Base-by-base conservation (phyloP, 2,329 filamentous ascomycete genomes). In the Cercospora beticola region DNA sequence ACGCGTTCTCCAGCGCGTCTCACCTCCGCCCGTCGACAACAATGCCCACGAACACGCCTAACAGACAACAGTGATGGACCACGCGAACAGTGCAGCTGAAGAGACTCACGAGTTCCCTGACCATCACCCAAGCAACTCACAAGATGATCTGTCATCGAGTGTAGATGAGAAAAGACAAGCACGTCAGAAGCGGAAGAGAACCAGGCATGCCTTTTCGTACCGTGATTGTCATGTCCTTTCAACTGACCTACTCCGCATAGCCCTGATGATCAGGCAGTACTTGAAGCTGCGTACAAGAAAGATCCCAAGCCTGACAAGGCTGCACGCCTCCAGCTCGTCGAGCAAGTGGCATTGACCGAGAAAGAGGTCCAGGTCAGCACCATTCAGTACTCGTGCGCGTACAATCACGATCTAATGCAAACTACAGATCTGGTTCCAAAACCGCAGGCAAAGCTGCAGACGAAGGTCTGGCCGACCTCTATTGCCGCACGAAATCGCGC, bases 221-320 rank as follows among this genome's bases (percentile, higher is more conserved):
- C 10, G n/a, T 23, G 23, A 12, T 6, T 18, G 23, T 28, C 12
- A 21, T 49, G 61, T 58, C 28, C 49, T 31, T 33, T 28, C 23
- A 2, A 16, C 40, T 56, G 43, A 60, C 21, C 40, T 46, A 16
- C 57, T n/a, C 14, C 46, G 14, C 49, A 65, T 62, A 97, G 93
- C 77, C 90, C 92, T 49, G 91, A 94, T 81, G 94, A 98, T 82
- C 94, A 97, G 83, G 87, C 90, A 63, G 87, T 96, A 64, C 89
- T 97, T 69, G 94, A 97, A 81, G 86, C 91, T 40, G 93, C 94
- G 68, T 97, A 97, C 78, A 86, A 88, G 74, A 87, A 85, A 70
- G 96, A 97, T 79, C 88, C 92, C 6, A 97, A 97, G 80, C 94
- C 94, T 36, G 94, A 97, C 83, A 97, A 97, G 82, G 86, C 89